These are phyloP conservation scores for Wickerhamomyces sp. DNA, from an alignment of 1,139 yeast genomes.

Conservation along the genomic window DNA sequence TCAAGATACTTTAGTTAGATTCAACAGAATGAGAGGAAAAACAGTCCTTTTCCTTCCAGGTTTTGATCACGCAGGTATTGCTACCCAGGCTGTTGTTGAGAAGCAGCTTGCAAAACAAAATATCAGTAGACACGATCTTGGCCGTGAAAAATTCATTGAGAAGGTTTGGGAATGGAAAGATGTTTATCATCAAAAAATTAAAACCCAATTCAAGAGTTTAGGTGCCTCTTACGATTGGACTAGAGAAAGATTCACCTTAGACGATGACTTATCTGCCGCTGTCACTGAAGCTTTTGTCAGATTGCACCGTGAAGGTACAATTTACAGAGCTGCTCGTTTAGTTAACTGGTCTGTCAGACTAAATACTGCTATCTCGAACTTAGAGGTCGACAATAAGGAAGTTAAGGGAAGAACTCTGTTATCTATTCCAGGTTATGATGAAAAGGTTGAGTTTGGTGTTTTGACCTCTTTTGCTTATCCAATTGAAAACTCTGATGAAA, in stretches of 20 bases:
- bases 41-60: constrained; percentile 94
- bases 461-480: constrained; percentile 90
- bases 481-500: constrained; percentile 86
- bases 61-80: constrained; percentile 98
- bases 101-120: constrained; percentile 81
- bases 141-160: constrained; percentile 83
- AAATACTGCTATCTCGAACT: constrained; percentile 91
- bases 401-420: constrained; percentile 77
- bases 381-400: constrained; percentile 93
- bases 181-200: constrained; percentile 82
- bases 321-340: constrained; percentile 89
- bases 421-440: constrained; percentile 85
- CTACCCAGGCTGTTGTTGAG: constrained; percentile 98
- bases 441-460: constrained; percentile 93
- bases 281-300: constrained; percentile 90
- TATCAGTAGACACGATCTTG: constrained; percentile 91
- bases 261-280: constrained; percentile 71
- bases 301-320: constrained; percentile 90
- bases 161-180: constrained; percentile 99
- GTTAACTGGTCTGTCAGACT: constrained; percentile 96
- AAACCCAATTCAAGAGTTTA: constrained; percentile 74
- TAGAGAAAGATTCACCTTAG: constrained; percentile 90
- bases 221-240: constrained; percentile 98
- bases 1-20: constrained; percentile 91
- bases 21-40: constrained; percentile 95